Conservation (phyloP, 2,329 filamentous ascomycete species). For the Biscogniauxia sp. region DNA sequence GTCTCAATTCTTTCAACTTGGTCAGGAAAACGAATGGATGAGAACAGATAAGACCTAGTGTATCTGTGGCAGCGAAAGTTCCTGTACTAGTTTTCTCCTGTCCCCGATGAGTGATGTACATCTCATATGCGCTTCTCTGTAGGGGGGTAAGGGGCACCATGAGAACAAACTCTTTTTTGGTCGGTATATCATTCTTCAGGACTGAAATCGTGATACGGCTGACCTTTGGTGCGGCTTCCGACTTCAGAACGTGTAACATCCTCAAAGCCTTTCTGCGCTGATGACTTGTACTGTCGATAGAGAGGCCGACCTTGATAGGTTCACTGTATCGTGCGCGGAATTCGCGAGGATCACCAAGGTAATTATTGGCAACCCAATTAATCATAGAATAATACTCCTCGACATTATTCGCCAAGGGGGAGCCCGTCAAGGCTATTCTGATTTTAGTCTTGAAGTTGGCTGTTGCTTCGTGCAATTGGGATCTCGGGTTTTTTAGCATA, state of each 20-base stretch:
- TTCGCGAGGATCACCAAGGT: slow-evolving; percentile 65
- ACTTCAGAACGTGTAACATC: slow-evolving; percentile 68
- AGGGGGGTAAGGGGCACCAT: slow-evolving; percentile 65
- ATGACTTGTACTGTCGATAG: slow-evolving; percentile 54
- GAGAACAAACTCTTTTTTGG: slow-evolving; percentile 80
- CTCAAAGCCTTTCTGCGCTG: slow-evolving; percentile 62
- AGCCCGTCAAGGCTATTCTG: slow-evolving; percentile 82
- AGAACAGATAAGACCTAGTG: slow-evolving; percentile 49
- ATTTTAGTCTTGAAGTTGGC: slow-evolving; percentile 62
- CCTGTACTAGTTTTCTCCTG: slow-evolving; percentile 4
- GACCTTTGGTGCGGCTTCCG: slow-evolving; percentile 73
- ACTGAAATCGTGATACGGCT: slow-evolving; percentile 67
- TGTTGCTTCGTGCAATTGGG: slow-evolving; percentile 53
- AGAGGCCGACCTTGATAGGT: slow-evolving; percentile 72
- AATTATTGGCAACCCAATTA: slow-evolving; percentile 79
- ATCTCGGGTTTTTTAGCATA: slow-evolving; percentile 63
- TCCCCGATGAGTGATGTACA: slow-evolving; percentile 36
- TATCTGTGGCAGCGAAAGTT: slow-evolving; percentile 37
- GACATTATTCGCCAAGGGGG: slow-evolving; percentile 81
- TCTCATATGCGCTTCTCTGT: slow-evolving; percentile 62
- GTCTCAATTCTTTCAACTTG: slow-evolving; percentile 31
- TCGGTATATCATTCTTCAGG: slow-evolving; percentile 64
- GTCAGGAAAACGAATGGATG: slow-evolving; percentile 49
- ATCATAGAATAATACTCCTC: slow-evolving; percentile 85
- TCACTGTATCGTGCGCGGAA: slow-evolving; percentile 69